Percentiles rank a stretch among this genome's conserved stretches.
Conservation (phyloP, 2,329 filamentous ascomycete genomes). For the Fusarium staphyleae region DNA sequence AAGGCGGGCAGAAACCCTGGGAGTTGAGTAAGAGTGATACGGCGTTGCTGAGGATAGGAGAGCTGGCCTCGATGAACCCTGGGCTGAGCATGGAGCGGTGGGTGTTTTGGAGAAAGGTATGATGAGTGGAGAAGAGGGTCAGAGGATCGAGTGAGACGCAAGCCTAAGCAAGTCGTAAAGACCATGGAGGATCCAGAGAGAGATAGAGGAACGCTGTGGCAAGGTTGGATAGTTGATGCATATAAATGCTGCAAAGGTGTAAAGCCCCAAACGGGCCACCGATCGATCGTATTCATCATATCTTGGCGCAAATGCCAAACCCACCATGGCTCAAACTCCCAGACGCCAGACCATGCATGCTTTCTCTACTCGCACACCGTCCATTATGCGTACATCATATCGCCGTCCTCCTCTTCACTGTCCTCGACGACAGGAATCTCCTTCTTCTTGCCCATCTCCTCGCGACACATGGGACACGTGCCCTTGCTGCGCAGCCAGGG, state of each 20-base stretch:
- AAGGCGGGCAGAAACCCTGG: conserved; percentile 14
- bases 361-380: neutral
- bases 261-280: neutral
- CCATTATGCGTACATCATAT: conserved; percentile 53
- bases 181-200: conserved; percentile 36
- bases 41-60: conserved; percentile 32
- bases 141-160: conserved; percentile 31
- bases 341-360: conserved; percentile 40
- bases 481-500: conserved; percentile 71
- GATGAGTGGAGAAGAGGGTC: conserved; percentile 28
- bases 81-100: conserved; percentile 41
- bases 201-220: neutral
- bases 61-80: conserved; percentile 27
- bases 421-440: conserved; percentile 54
- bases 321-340: conserved; percentile 37
- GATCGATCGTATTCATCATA: conserved; percentile 5
- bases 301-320: conserved; percentile 19
- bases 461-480: conserved; percentile 68
- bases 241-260: too few species aligned
- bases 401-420: conserved; percentile 60
- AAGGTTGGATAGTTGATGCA: too few species aligned
- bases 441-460: conserved; percentile 65
- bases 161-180: conserved; percentile 28
- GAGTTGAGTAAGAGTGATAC: conserved; percentile 33
- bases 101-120: conserved; percentile 44